A percentile compares a stretch with the other conserved stretches of the same genome.
phyloP scores from a whole-genome alignment of 225 moss, liverwort and hornwort species.

The Sphagnum tenellum region DNA sequence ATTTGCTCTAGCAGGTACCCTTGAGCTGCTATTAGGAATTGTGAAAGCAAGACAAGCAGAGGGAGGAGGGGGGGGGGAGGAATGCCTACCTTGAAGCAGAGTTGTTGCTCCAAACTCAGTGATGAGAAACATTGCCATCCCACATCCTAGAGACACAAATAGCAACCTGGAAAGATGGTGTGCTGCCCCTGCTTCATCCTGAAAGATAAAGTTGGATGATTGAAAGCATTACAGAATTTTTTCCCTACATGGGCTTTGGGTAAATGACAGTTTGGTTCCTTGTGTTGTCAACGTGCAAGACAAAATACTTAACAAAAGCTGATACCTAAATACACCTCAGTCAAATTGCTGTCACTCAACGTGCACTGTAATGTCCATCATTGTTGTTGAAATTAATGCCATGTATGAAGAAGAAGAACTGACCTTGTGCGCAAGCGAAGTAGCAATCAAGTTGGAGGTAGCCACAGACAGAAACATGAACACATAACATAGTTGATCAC shows the following conservation, averaged over 20 bases:
- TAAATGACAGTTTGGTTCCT: too few species aligned
- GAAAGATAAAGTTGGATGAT: slow-evolving; percentile 3
- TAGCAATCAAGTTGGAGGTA: slow-evolving; percentile 90
- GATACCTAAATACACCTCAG: not conserved
- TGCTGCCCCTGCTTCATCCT: slow-evolving; percentile 74
- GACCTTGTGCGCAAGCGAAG: slow-evolving; percentile 80
- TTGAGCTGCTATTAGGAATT: not conserved
- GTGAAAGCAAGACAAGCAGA: not conserved
- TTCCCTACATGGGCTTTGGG: too few species aligned
- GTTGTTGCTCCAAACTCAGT: slow-evolving; percentile 52
- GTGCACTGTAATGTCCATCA: not conserved
- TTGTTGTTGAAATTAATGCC: too few species aligned
- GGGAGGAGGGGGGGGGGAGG: not conserved
- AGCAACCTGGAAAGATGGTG: slow-evolving; percentile 76
- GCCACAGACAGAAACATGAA: slow-evolving; percentile 96
- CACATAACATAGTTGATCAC: slow-evolving; percentile 75
- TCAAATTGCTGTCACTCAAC: not conserved
- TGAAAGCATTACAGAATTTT: not conserved
- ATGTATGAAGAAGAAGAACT: not conserved
- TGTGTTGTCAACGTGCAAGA: not conserved
- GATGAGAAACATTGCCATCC: slow-evolving; percentile 46
- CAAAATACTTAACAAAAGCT: not conserved
- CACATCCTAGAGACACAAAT: slow-evolving; percentile 72
- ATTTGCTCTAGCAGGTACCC: not conserved
- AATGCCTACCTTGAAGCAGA: slow-evolving; percentile 52